Conservation (phyloP, 805 yeast genomes). For the Yarrowia divulgata region DNA sequence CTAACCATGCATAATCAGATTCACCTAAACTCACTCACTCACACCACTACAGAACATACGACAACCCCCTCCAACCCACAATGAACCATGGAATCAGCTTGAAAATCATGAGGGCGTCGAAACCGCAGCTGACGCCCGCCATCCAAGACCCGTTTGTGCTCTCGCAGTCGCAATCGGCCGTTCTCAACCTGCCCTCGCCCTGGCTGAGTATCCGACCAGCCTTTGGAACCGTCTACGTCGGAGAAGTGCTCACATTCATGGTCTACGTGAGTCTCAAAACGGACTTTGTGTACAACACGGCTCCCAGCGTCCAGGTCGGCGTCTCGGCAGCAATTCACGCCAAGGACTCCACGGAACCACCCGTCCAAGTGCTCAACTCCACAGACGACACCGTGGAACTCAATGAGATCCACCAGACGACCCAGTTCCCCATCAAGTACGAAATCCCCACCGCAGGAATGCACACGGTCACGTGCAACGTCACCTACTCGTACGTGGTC, state of each 20-base stretch:
- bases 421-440: conserved; percentile 34
- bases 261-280: conserved; percentile 41
- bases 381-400: conserved; percentile 26
- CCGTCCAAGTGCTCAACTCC: conserved; percentile 15
- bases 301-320: conserved; percentile 24
- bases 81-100: conserved; percentile 41
- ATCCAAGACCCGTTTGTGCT: conserved; percentile 41
- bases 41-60: neutral
- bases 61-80: neutral
- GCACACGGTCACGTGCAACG: conserved; percentile 27
- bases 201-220: conserved; percentile 43
- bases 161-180: conserved; percentile 23
- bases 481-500: conserved; percentile 5
- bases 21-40: conserved; percentile 2
- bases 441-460: conserved; percentile 31
- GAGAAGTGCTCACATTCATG: conserved; percentile 48
- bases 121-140: conserved; percentile 46
- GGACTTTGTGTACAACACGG: conserved; percentile 27
- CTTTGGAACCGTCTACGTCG: conserved; percentile 48
- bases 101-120: conserved; percentile 48
- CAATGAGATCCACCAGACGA: conserved; percentile 27
- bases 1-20: conserved; percentile 4
- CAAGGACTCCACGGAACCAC: conserved; percentile 18
- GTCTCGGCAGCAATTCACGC: conserved; percentile 24
- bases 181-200: conserved; percentile 24